Evolutionary conservation across 495 filamentous ascomycete genomes (phyloP).

Genomic region (Thermothielavioides terrestris): DNA sequence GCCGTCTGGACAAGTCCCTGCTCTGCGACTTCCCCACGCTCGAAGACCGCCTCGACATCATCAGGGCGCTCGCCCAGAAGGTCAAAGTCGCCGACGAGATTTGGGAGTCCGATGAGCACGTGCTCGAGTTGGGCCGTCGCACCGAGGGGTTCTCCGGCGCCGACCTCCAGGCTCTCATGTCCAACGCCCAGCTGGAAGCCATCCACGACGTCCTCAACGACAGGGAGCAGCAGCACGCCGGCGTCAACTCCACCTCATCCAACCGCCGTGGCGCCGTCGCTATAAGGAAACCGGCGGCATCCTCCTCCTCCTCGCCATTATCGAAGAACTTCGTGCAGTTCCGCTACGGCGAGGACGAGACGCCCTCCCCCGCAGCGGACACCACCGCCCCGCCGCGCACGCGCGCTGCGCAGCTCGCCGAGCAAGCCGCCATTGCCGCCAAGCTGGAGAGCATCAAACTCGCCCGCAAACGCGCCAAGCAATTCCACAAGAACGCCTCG

Average conservation of each 20-base stretch:
- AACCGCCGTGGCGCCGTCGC: conserved; percentile 18
- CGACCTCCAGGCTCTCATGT: conserved; percentile 88
- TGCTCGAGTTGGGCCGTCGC: conserved; percentile 58
- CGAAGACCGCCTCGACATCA: conserved; percentile 79
- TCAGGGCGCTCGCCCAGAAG: conserved; percentile 70
- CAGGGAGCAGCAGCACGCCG: conserved; percentile 25
- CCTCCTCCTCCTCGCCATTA: neutral
- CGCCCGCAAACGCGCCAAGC: conserved; percentile 52
- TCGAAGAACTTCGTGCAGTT: conserved; percentile 67
- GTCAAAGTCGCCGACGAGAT: conserved; percentile 59
- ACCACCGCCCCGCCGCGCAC: conserved; percentile 30
- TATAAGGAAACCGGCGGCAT: neutral
- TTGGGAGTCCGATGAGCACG: conserved; percentile 37
- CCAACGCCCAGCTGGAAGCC: conserved; percentile 93
- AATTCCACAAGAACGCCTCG: conserved; percentile 41
- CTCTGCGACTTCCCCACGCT: conserved; percentile 76
- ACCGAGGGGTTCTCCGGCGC: conserved; percentile 94
- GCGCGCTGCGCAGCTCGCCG: conserved; percentile 58
- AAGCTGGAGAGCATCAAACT: conserved; percentile 69
- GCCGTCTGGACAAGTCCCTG: conserved; percentile 81
- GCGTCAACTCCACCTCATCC: conserved; percentile 20
- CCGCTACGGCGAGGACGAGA: conserved; percentile 58
- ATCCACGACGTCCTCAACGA: conserved; percentile 86
- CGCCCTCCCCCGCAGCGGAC: conserved; percentile 34
- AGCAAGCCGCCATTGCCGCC: conserved; percentile 60